phyloP scores from a whole-genome alignment of 805 yeast genomes.

The Ogataea trehalophila region DNA sequence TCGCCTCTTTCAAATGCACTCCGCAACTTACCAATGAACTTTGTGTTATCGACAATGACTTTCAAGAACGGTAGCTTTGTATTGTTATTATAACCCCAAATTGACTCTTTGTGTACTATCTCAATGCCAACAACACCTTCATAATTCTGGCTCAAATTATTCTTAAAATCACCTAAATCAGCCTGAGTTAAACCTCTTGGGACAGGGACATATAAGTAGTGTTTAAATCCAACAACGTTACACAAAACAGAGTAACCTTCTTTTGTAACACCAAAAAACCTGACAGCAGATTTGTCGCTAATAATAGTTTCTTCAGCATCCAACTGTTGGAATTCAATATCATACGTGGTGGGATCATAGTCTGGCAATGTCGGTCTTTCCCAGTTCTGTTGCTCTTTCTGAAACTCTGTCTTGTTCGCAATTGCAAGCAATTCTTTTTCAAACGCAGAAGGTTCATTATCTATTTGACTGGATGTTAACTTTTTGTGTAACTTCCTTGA shows the following conservation, averaged over 20 bases:
- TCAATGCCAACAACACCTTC: conserved; percentile 63
- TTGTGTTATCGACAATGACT: conserved; percentile 61
- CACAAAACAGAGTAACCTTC: conserved; percentile 87
- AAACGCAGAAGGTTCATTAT: conserved; percentile 41
- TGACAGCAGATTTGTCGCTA: conserved; percentile 56
- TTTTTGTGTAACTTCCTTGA: conserved; percentile 25
- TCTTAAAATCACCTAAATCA: conserved; percentile 44
- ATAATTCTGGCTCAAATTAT: conserved; percentile 43
- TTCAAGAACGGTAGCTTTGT: conserved; percentile 74
- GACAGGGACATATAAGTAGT: conserved; percentile 88
- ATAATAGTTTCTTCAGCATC: conserved; percentile 84
- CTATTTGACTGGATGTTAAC: conserved; percentile 23
- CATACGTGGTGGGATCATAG: conserved; percentile 44
- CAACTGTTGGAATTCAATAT: conserved; percentile 79
- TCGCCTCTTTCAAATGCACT: conserved; percentile 82
- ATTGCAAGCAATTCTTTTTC: conserved; percentile 47
- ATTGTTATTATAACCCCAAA: conserved; percentile 91
- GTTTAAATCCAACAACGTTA: conserved; percentile 82
- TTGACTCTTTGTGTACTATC: conserved; percentile 68
- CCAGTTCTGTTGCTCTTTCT: conserved; percentile 35
- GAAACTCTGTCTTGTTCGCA: conserved; percentile 27
- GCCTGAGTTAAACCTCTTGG: conserved; percentile 68
- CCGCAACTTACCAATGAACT: conserved; percentile 63
- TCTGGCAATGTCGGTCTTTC: conserved; percentile 51
- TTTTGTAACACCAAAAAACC: conserved; percentile 89